Evolutionary conservation across 2,329 filamentous ascomycete genomes (phyloP), one percentile per base, ranked within the genome.

Genomic region (Pseudogymnoascus sp.): DNA sequence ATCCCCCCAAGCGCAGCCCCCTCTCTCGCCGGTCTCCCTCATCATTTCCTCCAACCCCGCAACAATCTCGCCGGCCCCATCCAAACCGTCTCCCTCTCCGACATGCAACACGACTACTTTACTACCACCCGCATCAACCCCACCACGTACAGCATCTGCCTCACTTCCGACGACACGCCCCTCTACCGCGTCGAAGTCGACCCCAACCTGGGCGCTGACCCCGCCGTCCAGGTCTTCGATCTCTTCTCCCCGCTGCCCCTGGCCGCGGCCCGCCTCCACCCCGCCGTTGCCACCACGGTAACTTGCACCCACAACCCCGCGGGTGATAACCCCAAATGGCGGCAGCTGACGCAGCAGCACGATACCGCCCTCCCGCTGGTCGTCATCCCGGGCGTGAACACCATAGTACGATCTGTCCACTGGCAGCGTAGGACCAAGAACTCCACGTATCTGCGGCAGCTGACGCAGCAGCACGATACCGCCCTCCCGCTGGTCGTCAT

Each of bases 41-140:
- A 21, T 23, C 41, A 13, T 10, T 21, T 15, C 13, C 5, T 38
- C 13, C 6, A 26, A 28, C 41, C 41, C 23, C 41, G 41, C 21
- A 9, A 48, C 2, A 28, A n/a, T 23, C 41, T 48, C 21, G 21
- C 21, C 23, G 41, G 41, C 23, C 41, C 21, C 10, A n/a, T 48
- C 21, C 23, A 15, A 28, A 48, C 21, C 13, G 6, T 15, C 41
- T 48, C 41, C 23, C 21, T 48, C n/a, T 28, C 41, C 3, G 41
- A 48, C 23, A 48, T 48, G 23, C 41, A 48, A 30, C 23, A 48
- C 41, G 41, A 48, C 23, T 52, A 52, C 41, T 52, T 30, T n/a
- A 23, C n/a, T 26, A 28, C 30, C 9, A 52, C 41, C 3, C n/a
- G n/a, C 15, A 26, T 23, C 23, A 52, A 23, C 9, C 3, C 15